phyloP scores from a whole-genome alignment of 2,329 filamentous ascomycete species.

The Cryphonectria parasitica region DNA sequence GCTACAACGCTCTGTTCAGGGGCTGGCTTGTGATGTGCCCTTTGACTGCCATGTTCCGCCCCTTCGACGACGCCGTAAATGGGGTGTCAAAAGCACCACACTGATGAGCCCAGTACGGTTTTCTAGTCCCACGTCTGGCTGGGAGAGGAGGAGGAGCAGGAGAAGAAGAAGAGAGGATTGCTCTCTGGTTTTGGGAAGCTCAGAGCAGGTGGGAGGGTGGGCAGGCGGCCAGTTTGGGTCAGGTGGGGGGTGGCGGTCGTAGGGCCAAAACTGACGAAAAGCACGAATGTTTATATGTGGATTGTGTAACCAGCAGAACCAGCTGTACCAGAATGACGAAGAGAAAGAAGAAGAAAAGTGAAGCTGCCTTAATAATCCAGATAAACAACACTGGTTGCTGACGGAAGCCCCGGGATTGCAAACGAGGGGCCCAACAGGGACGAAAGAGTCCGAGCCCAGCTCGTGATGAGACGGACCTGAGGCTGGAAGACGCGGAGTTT shows the following conservation, averaged over 20 bases:
- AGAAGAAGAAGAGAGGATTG: background rate
- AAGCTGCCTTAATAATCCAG: background rate
- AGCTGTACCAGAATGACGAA: background rate
- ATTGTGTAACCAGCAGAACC: background rate
- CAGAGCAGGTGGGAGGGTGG: background rate
- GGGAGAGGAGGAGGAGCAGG: no score
- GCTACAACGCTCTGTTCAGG: slow-evolving; percentile 13
- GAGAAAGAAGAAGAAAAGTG: background rate
- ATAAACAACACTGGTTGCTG: background rate
- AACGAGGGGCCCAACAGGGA: background rate
- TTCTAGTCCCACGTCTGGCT: background rate
- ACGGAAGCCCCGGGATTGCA: slow-evolving; percentile 1
- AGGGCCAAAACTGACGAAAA: background rate
- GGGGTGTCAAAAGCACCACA: background rate
- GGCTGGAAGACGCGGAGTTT: slow-evolving; percentile 9
- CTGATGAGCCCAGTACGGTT: background rate
- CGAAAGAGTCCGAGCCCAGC: slow-evolving; percentile 11
- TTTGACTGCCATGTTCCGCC: slow-evolving; percentile 11
- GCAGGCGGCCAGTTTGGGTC: background rate
- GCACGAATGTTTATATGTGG: background rate
- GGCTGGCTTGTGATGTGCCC: slow-evolving; percentile 15
- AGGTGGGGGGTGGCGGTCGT: background rate
- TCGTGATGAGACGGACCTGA: slow-evolving; percentile 14
- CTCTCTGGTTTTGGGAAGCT: background rate
- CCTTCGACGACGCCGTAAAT: background rate